phyloP scores from a whole-genome alignment of 768 basidiomycete genomes.

The Chlorophyllum brunneum region DNA sequence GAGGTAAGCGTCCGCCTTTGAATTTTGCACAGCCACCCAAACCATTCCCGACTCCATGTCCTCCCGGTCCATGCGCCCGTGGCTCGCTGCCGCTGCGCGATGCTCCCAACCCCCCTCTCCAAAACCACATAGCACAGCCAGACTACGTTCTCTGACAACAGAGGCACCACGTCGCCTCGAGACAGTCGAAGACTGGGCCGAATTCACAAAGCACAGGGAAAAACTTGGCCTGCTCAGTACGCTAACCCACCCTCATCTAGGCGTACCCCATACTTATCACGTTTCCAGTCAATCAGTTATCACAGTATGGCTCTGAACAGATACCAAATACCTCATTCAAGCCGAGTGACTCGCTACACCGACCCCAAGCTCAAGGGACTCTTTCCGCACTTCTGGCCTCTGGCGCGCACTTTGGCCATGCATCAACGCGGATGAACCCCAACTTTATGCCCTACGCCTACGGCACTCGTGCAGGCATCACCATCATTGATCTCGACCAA shows the following conservation, averaged over 20 bases:
- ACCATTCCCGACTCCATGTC: constrained; percentile 31
- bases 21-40: constrained; percentile 42
- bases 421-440: constrained; percentile 78
- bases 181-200: constrained; percentile 60
- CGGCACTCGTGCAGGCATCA: constrained; percentile 84
- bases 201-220: constrained; percentile 56
- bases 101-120: constrained; percentile 21
- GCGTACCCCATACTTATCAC: constrained; percentile 16
- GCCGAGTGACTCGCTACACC: constrained; percentile 66
- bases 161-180: constrained; percentile 27
- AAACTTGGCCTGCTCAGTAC: constrained; percentile 54
- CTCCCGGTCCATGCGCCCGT: constrained; percentile 32
- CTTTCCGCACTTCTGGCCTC: constrained; percentile 88
- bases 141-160: constrained; percentile 24
- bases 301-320: constrained; percentile 75
- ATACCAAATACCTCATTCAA: constrained; percentile 64
- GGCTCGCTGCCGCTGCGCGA: constrained; percentile 31
- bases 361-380: constrained; percentile 67
- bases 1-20: constrained; percentile 51
- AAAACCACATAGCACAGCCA: constrained; percentile 12
- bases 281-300: constrained; percentile 54
- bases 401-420: constrained; percentile 93
- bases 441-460: constrained; percentile 92
- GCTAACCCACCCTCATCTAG: constrained; percentile 17
- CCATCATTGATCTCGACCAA: constrained; percentile 92